Percentiles rank a stretch among this genome's conserved stretches.
These are phyloP conservation scores for Phellopilus nigrolimitatus DNA, from an alignment of 1,284 basidiomycete species.

Conservation along the genomic window DNA sequence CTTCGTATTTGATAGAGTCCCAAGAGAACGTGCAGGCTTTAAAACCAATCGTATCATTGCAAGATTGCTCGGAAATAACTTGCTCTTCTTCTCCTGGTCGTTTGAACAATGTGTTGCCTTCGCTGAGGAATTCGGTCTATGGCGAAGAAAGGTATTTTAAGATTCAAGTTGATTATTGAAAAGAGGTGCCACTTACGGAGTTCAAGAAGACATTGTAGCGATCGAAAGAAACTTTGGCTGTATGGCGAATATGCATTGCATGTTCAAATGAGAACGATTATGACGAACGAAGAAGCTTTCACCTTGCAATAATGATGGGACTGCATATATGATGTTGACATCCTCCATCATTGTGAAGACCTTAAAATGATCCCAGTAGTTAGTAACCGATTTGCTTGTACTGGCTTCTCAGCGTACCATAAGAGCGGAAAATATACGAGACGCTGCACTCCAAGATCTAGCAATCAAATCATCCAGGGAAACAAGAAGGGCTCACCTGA, in stretches of 20 bases:
- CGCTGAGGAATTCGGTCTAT: neutral
- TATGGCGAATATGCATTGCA: no score
- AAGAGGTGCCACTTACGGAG: neutral
- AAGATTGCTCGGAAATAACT: neutral
- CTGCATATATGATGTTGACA: neutral
- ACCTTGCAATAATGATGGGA: neutral
- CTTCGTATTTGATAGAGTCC: neutral
- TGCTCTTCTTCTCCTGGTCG: neutral
- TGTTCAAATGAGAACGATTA: neutral
- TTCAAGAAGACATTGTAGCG: neutral
- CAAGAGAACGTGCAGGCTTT: neutral
- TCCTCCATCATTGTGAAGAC: neutral
- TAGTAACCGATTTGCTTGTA: no score
- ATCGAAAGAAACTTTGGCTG: neutral
- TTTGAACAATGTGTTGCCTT: neutral
- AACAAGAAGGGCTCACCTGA: slow-evolving; percentile 7
- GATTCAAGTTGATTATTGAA: neutral
- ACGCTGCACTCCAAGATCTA: no score
- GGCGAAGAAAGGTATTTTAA: neutral
- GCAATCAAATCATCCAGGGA: slow-evolving; percentile 8
- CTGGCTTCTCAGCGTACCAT: neutral
- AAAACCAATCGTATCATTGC: neutral
- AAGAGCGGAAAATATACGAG: neutral
- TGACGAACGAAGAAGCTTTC: neutral
- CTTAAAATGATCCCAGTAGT: no score